These are phyloP conservation scores for Kalaharituber pfeilii DNA, from an alignment of 2,329 filamentous ascomycete genomes.

Conservation along the genomic window DNA sequence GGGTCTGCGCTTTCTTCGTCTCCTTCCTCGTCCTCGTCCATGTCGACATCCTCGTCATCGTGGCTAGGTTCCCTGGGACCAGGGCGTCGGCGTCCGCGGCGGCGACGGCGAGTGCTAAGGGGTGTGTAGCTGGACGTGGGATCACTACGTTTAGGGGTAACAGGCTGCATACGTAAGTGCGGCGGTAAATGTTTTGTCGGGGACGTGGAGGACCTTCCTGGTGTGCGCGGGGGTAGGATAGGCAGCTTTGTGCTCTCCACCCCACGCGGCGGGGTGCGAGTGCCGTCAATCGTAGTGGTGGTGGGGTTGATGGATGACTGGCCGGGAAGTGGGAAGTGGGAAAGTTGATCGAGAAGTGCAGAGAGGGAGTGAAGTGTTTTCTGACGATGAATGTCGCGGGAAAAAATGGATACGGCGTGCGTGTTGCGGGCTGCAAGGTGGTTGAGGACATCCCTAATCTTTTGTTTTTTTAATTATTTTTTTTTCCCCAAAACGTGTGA, in stretches of 20 bases:
- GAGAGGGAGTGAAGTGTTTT: not conserved
- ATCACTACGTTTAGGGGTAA: too few relatives aligned
- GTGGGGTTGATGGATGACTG: not conserved
- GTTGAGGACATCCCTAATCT: not conserved
- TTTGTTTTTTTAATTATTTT: too few relatives aligned
- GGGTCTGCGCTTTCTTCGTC: not conserved
- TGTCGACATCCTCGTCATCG: not conserved
- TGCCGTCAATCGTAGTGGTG: not conserved
- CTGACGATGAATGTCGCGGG: not conserved
- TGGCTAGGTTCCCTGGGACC: not conserved
- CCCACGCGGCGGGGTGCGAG: not conserved
- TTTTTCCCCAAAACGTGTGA: too few relatives aligned
- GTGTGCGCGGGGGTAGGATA: not conserved
- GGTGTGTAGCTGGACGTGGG: too few relatives aligned
- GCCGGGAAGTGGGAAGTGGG: not conserved
- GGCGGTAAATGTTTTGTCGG: not conserved
- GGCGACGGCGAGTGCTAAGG: too few relatives aligned
- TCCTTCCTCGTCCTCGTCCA: not conserved
- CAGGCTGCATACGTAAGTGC: too few relatives aligned
- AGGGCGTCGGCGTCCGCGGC: too few relatives aligned
- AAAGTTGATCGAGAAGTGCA: not conserved
- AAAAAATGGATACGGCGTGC: not conserved
- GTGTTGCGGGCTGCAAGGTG: not conserved
- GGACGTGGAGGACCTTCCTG: not conserved
- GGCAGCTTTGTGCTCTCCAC: not conserved